Evolutionary conservation across 148 eudicot genomes (phyloP).

Genomic region (Beta vulgaris): DNA sequence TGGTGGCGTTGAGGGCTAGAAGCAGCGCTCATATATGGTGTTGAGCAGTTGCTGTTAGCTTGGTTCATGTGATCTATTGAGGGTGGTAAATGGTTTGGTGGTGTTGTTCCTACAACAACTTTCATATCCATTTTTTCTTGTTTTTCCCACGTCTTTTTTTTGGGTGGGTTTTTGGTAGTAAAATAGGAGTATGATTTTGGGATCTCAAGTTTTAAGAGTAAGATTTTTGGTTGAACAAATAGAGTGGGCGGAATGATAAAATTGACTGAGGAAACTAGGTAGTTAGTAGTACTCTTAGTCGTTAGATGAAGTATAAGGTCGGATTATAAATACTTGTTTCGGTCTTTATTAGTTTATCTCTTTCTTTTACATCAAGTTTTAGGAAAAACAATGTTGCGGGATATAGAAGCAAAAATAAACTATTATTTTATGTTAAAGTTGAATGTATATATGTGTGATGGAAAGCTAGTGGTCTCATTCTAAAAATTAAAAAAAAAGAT

Average conservation of each 20-base stretch:
- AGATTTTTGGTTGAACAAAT: background rate
- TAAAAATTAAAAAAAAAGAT: too few species aligned
- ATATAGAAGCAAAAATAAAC: too few species aligned
- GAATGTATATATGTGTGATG: too few species aligned
- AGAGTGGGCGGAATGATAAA: background rate
- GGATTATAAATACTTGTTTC: too few species aligned
- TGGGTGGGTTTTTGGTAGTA: background rate
- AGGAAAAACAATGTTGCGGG: too few species aligned
- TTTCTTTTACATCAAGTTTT: too few species aligned
- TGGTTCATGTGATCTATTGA: background rate
- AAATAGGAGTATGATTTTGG: background rate
- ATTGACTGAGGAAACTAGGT: background rate
- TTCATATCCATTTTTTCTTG: slow-evolving; percentile 11
- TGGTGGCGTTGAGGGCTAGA: slow-evolving; percentile 40
- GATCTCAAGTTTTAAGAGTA: background rate
- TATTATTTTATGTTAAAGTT: too few species aligned
- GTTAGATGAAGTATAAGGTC: too few species aligned
- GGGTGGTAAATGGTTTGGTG: background rate
- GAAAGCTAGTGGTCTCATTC: too few species aligned
- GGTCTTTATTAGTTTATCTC: too few species aligned
- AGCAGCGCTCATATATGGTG: slow-evolving; percentile 37
- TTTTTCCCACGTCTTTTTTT: background rate
- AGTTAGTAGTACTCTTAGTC: background rate
- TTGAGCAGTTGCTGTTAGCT: slow-evolving; percentile 9
- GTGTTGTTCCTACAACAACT: slow-evolving; percentile 29